Evolutionary conservation across 2,329 filamentous ascomycete species (phyloP), one percentile per base, ranked within the genome.

Genomic region (Hortaea werneckii): DNA sequence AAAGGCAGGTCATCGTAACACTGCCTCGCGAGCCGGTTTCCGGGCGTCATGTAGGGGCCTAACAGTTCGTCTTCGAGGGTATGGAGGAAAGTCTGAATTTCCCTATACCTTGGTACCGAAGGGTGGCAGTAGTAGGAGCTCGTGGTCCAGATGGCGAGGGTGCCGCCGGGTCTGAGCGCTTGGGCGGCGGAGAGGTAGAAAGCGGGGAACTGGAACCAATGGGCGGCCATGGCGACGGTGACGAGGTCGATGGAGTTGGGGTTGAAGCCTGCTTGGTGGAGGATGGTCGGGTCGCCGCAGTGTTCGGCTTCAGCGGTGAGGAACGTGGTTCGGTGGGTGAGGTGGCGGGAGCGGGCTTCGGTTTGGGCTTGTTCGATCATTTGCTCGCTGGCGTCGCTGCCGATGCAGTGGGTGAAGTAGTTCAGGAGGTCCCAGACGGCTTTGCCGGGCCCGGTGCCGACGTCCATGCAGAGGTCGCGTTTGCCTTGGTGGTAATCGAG

Each of bases 391-490:
- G 75, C 67, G 50, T 81, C 77, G 9, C 76, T 54, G 5, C 75
- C 78, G 11, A 73, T 59, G 6, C 64, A 71, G 27, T 65, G 56
- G 1, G 56, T 46, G 54, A 80, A 80, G 30, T 64, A 64, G 0
- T 61, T 58, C 0, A 71, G 69, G 1, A 80, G 65, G 5, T 62
- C 64, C 2, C 70, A 67, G 0, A 67, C 67, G 0, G 71, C 73
- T 9, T 60, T 70, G 4, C 77, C 78, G 0, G 77, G 76, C 0
- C 78, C 77, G 54, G 75, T 79, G 29, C 78, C 78, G 5, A 80
- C 60, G 49, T 82, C 77, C 9, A 78, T 55, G 3, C 61, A 64
- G 2, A 60, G 64, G 29, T 63, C 55, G 26, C 71, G 70, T 0
- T 67, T 71, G 1, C 67, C 61, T 1, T 54, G 59, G 52, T 80